Conservation (phyloP, 257 asterid genomes). For the Penstemon newberryi region DNA sequence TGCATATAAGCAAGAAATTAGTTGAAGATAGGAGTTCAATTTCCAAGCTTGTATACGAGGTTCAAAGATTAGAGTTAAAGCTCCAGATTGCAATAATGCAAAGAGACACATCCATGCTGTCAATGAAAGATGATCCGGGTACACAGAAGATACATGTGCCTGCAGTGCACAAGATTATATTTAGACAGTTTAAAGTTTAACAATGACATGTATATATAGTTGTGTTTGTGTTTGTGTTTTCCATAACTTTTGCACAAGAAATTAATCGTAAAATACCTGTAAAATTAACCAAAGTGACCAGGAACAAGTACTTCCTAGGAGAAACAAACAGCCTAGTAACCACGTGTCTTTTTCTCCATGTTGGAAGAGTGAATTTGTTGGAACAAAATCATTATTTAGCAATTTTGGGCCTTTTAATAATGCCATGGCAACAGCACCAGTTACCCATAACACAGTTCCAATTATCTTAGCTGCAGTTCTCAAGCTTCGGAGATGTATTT, state of each 20-base stretch:
- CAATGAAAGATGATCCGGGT: slow-evolving; percentile 40
- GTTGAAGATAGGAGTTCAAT: slow-evolving; percentile 31
- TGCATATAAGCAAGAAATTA: slow-evolving; percentile 33
- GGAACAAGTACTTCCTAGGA: slow-evolving; percentile 49
- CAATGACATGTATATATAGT: too few species aligned
- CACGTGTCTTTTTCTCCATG: slow-evolving; percentile 40
- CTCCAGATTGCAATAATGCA: slow-evolving; percentile 37
- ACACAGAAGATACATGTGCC: slow-evolving; percentile 29
- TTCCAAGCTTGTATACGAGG: slow-evolving; percentile 31
- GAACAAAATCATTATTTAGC: slow-evolving; percentile 45
- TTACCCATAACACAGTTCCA: slow-evolving; percentile 60
- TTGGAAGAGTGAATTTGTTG: slow-evolving; percentile 32
- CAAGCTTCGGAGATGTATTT: slow-evolving; percentile 38
- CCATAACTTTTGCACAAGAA: too few species aligned
- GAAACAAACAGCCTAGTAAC: slow-evolving; percentile 62
- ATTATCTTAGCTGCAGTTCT: slow-evolving; percentile 54
- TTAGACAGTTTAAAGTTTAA: not conserved
- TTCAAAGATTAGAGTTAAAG: slow-evolving; percentile 29
- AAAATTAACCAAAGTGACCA: slow-evolving; percentile 37
- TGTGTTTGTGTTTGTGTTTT: too few species aligned
- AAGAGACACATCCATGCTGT: slow-evolving; percentile 52
- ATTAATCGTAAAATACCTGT: slow-evolving; percentile 3
- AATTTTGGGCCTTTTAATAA: slow-evolving; percentile 70
- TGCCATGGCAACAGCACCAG: slow-evolving; percentile 68
- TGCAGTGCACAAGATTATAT: slow-evolving; percentile 10